These are phyloP conservation scores for Tarenaya hassleriana DNA, from an alignment of 345 rosid species.

Conservation along the genomic window DNA sequence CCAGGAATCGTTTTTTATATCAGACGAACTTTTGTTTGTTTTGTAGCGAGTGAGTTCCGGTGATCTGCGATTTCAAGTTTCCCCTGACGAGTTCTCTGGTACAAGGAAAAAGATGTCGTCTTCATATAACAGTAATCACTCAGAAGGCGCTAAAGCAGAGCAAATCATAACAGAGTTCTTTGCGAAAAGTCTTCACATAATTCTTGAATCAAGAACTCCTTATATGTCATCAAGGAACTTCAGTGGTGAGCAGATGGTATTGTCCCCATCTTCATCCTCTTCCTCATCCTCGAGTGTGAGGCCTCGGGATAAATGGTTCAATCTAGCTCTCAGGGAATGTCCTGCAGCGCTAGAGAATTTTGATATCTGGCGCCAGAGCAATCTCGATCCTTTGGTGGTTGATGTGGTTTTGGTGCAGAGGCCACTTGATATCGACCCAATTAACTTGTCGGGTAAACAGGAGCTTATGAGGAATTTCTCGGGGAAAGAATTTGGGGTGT, in stretches of 20 bases:
- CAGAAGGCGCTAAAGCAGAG: constrained; percentile 69
- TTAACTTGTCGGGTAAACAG: constrained; percentile 37
- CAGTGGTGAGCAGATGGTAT: constrained; percentile 69
- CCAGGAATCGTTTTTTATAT: not conserved
- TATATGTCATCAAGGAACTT: constrained; percentile 71
- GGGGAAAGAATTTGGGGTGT: constrained; percentile 41
- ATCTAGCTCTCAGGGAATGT: constrained; percentile 84
- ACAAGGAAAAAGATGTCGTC: constrained; percentile 40
- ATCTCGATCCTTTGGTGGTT: constrained; percentile 68
- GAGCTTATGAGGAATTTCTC: constrained; percentile 48
- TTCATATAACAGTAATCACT: constrained; percentile 41
- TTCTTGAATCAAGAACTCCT: constrained; percentile 85
- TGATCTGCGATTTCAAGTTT: constrained; percentile 17
- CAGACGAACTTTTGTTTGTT: not conserved
- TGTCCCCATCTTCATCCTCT: constrained; percentile 78
- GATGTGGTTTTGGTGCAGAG: constrained; percentile 75
- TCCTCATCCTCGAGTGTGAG: constrained; percentile 74
- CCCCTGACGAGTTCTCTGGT: constrained; percentile 20
- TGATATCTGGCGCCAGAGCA: constrained; percentile 67
- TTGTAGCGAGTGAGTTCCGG: constrained; percentile 1
- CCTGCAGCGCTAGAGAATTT: constrained; percentile 76
- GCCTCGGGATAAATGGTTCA: constrained; percentile 92
- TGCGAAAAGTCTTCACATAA: constrained; percentile 82
- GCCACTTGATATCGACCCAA: constrained; percentile 43
- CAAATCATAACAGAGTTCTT: constrained; percentile 86